A percentile compares a stretch with the other conserved stretches of the same genome.
Conservation (phyloP, 75 land plant species). For the Selaginella moellendorffii region DNA sequence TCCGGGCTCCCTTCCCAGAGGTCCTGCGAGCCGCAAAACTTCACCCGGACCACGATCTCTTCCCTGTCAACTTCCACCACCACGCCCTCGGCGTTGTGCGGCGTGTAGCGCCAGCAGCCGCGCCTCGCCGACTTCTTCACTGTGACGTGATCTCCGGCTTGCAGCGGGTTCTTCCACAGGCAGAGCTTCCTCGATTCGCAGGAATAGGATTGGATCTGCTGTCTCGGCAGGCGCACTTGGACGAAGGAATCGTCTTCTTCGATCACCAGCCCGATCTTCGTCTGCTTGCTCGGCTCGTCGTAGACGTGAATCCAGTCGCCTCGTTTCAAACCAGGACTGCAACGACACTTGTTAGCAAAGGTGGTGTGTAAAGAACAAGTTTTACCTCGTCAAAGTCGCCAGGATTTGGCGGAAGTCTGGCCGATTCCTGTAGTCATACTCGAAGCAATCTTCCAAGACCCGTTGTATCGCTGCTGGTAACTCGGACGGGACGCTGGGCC, state of each 20-base stretch:
- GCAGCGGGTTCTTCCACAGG: slow-evolving; percentile 46
- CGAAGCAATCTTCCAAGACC: slow-evolving; percentile 69
- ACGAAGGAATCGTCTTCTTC: slow-evolving; percentile 9
- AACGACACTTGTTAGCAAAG: neutral
- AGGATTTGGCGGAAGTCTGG: slow-evolving; percentile 65
- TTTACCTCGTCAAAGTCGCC: slow-evolving; percentile 53
- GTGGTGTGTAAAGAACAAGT: neutral
- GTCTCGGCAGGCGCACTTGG: slow-evolving; percentile 14
- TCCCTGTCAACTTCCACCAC: slow-evolving; percentile 22
- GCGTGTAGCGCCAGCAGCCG: slow-evolving; percentile 31
- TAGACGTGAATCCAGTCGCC: slow-evolving; percentile 32
- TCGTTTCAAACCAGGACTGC: slow-evolving; percentile 36
- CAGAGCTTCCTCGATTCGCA: neutral
- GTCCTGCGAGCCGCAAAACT: slow-evolving; percentile 58
- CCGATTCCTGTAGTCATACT: slow-evolving; percentile 72
- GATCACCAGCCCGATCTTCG: slow-evolving; percentile 18
- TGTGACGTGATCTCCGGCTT: slow-evolving; percentile 65
- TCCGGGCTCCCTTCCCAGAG: slow-evolving; percentile 52
- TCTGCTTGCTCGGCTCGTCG: slow-evolving; percentile 22
- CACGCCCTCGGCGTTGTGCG: slow-evolving; percentile 56
- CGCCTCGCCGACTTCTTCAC: slow-evolving; percentile 38
- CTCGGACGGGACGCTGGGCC: slow-evolving; percentile 62
- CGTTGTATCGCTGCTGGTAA: slow-evolving; percentile 59
- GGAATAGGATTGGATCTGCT: slow-evolving; percentile 14
- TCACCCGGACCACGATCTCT: slow-evolving; percentile 46